These are phyloP conservation scores for Colletotrichum camelliae DNA, from an alignment of 2,329 filamentous ascomycete species.

Conservation along the genomic window DNA sequence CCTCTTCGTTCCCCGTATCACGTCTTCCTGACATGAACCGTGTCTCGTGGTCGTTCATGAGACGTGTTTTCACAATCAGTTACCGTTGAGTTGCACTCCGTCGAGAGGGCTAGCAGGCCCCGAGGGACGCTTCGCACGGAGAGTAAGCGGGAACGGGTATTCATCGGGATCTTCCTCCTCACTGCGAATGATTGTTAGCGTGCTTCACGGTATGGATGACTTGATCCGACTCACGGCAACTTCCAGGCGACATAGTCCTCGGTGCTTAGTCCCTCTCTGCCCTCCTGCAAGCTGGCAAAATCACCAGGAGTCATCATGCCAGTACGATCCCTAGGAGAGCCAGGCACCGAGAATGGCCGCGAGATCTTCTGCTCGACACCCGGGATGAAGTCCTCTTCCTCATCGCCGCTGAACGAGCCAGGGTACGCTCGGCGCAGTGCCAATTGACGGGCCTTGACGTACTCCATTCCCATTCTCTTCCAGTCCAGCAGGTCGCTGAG, in stretches of 20 bases:
- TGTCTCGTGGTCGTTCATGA: background rate
- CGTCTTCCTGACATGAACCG: background rate
- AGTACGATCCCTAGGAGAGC: slow-evolving; percentile 85
- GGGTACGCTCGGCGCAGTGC: slow-evolving; percentile 93
- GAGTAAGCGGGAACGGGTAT: slow-evolving; percentile 64
- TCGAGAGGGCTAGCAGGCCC: slow-evolving; percentile 47
- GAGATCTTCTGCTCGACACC: slow-evolving; percentile 95
- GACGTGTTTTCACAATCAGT: background rate
- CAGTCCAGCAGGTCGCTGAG: slow-evolving; percentile 95
- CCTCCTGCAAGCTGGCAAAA: slow-evolving; percentile 95
- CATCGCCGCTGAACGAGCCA: slow-evolving; percentile 78
- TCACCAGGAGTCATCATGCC: slow-evolving; percentile 99
- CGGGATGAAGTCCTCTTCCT: slow-evolving; percentile 89
- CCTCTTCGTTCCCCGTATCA: background rate
- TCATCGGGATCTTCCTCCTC: slow-evolving; percentile 92
- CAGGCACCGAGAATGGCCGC: slow-evolving; percentile 90
- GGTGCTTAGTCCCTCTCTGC: slow-evolving; percentile 88
- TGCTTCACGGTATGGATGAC: background rate
- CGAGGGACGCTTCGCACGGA: slow-evolving; percentile 56
- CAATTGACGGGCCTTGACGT: slow-evolving; percentile 94
- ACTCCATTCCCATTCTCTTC: slow-evolving; percentile 99
- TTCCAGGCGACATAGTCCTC: slow-evolving; percentile 99
- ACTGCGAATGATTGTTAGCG: slow-evolving; percentile 53
- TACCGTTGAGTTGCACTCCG: slow-evolving; percentile 36
- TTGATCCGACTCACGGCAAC: slow-evolving; percentile 78